phyloP scores from a whole-genome alignment of 2,329 filamentous ascomycete species.

The Lachnellula hyalina region DNA sequence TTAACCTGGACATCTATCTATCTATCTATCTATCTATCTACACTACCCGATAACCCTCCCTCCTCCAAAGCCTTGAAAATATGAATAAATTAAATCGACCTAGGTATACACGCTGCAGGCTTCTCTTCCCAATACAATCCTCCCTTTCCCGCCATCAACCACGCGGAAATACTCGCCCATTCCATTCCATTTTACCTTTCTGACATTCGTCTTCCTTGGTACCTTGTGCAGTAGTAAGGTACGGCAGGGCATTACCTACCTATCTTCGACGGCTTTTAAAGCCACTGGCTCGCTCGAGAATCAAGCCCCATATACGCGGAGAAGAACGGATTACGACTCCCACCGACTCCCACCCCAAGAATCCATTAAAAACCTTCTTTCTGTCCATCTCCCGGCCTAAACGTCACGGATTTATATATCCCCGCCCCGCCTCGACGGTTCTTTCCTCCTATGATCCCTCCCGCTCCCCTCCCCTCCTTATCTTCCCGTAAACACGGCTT shows the following conservation, averaged over 20 bases:
- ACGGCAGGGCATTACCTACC: too few species aligned
- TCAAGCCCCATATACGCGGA: conserved; percentile 2
- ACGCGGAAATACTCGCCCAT: conserved; percentile 22
- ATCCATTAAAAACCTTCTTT: too few species aligned
- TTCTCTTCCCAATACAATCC: background rate
- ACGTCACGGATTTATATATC: background rate
- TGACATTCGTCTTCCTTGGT: background rate
- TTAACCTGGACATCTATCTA: background rate
- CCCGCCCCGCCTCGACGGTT: background rate
- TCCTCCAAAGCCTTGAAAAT: too few species aligned
- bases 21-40: background rate
- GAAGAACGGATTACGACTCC: conserved; percentile 1
- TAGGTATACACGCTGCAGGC: background rate
- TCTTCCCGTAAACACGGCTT: background rate
- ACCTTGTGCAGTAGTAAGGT: background rate
- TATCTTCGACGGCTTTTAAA: background rate
- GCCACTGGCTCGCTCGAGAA: too few species aligned
- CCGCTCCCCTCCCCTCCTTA: conserved; percentile 1
- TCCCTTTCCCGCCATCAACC: conserved; percentile 6
- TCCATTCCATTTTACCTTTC: conserved; percentile 9
- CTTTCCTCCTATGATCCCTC: background rate
- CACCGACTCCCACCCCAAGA: background rate
- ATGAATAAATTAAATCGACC: too few species aligned
- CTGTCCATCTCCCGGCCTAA: background rate
- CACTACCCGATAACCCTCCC: too few species aligned